Evolutionary conservation across 371 early-diverging fungal species (phyloP).

Genomic region (Mucor ambiguus): DNA sequence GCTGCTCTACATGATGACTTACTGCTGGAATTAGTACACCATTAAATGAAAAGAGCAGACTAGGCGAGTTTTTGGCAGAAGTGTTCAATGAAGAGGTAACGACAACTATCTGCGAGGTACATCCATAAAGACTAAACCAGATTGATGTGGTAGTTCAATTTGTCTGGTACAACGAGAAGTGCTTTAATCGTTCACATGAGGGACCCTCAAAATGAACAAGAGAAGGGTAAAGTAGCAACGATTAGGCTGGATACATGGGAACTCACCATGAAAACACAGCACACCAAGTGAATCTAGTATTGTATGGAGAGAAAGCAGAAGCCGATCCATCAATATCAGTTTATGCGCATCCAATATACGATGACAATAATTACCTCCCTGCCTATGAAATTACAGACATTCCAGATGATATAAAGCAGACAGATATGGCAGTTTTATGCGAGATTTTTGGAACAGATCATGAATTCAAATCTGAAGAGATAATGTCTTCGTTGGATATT

Average conservation of each 20-base stretch:
- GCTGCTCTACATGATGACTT: neutral
- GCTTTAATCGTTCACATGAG: slow-evolving; percentile 11
- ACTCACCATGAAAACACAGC: neutral
- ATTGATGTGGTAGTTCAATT: slow-evolving; percentile 3
- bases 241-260: neutral
- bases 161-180: slow-evolving; percentile 10
- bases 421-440: neutral
- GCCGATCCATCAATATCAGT: neutral
- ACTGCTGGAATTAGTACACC: neutral
- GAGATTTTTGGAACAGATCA: slow-evolving; percentile 11
- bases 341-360: slow-evolving; percentile 7
- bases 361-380: neutral
- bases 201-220: neutral
- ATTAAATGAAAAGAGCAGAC: neutral
- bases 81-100: slow-evolving; percentile 14
- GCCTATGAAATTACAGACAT: neutral
- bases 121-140: neutral
- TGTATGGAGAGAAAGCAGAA: neutral
- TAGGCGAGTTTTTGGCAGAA: neutral
- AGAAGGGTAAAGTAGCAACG: neutral
- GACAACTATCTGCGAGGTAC: neutral
- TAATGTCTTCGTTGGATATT: neutral
- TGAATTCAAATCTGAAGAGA: neutral
- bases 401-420: neutral
- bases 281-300: neutral